These are phyloP conservation scores for Termitomyces sp. DNA, from an alignment of 768 basidiomycete species.

Conservation along the genomic window DNA sequence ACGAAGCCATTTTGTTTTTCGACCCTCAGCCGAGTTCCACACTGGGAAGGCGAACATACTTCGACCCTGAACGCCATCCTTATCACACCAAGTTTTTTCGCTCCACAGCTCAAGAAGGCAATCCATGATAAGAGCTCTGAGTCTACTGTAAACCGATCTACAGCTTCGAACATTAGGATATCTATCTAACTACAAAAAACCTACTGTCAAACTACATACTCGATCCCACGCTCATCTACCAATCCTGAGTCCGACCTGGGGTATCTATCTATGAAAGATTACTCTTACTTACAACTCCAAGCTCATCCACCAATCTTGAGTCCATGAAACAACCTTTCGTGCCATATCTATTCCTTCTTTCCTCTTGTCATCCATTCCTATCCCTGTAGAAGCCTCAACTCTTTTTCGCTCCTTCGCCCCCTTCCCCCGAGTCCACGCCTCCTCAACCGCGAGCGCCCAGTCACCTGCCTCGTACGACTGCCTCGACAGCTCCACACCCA, in stretches of 20 bases:
- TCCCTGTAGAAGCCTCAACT: slow-evolving; percentile 28
- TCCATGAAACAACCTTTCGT: slow-evolving; percentile 46
- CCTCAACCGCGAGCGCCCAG: slow-evolving; percentile 57
- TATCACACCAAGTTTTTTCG: neutral
- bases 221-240: neutral
- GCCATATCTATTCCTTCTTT: slow-evolving; percentile 46
- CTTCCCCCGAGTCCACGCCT: slow-evolving; percentile 53
- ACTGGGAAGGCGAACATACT: too few species aligned
- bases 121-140: neutral
- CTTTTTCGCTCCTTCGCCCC: slow-evolving; percentile 46
- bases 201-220: neutral
- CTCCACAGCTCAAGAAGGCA: neutral
- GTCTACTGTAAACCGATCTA: neutral
- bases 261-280: neutral
- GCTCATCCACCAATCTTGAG: slow-evolving; percentile 28
- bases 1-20: neutral
- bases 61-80: neutral
- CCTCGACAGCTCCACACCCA: slow-evolving; percentile 65
- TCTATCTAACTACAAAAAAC: neutral
- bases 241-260: neutral
- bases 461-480: slow-evolving; percentile 67
- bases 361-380: slow-evolving; percentile 35
- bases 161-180: neutral
- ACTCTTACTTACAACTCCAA: slow-evolving; percentile 1
- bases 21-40: neutral